Evolutionary conservation across 176 grass and related monocot genomes (phyloP).

Genomic region (Poa pratensis): DNA sequence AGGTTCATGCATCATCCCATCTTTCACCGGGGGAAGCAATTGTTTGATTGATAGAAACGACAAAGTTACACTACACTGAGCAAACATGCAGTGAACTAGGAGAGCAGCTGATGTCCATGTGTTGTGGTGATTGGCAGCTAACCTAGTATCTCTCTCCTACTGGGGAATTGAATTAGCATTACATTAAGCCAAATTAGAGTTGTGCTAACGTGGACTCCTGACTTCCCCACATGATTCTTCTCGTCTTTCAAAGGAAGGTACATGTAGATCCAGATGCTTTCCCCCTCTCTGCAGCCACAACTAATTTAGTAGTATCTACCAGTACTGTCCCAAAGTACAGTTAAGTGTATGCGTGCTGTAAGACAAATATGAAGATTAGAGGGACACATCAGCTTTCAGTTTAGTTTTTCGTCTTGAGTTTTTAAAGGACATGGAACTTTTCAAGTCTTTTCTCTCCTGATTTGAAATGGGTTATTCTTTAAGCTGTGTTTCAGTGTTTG

Average conservation of each 20-base stretch:
- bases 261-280: constrained; percentile 59
- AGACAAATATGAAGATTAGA: constrained; percentile 4
- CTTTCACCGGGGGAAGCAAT: background rate
- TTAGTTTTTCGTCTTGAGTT: background rate
- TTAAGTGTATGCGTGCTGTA: background rate
- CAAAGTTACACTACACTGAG: constrained; percentile 45
- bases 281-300: constrained; percentile 36
- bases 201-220: constrained; percentile 45
- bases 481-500: background rate
- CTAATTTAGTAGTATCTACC: background rate
- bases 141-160: constrained; percentile 36
- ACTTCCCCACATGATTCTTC: constrained; percentile 46
- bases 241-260: constrained; percentile 30
- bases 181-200: constrained; percentile 42
- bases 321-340: constrained; percentile 29
- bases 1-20: constrained; percentile 52
- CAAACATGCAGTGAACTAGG: constrained; percentile 44
- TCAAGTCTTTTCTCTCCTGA: background rate
- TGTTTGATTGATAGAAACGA: constrained; percentile 35
- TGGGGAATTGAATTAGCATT: constrained; percentile 49
- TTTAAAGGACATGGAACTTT: background rate
- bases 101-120: background rate
- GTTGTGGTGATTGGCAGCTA: constrained; percentile 27
- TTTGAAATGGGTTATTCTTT: background rate
- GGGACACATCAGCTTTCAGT: constrained; percentile 22